A percentile compares a stretch with the other conserved stretches of the same genome.
Conservation (phyloP, 2,329 filamentous ascomycete species). For the Trichophyton benhamiae region DNA sequence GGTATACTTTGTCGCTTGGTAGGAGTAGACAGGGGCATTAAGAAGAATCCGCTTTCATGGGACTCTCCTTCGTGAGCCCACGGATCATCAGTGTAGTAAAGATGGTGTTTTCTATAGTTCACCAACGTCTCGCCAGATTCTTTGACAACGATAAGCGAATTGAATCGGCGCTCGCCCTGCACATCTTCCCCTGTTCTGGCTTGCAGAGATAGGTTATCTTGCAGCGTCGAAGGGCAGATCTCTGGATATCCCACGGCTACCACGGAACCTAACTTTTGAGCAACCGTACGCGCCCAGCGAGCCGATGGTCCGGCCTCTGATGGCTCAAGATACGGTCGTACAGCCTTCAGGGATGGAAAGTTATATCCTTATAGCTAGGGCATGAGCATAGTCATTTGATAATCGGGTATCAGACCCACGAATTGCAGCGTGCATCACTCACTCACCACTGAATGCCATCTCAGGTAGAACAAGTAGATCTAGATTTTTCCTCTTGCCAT, state of each 20-base stretch:
- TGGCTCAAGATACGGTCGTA: slow-evolving; percentile 48
- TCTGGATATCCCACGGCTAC: slow-evolving; percentile 56
- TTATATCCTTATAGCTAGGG: slow-evolving; percentile 44
- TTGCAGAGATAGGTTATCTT: slow-evolving; percentile 13
- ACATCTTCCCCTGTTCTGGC: slow-evolving; percentile 10
- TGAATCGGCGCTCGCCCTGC: slow-evolving; percentile 34
- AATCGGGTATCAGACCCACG: neutral
- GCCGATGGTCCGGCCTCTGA: slow-evolving; percentile 43
- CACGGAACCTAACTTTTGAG: slow-evolving; percentile 43
- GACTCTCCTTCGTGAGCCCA: slow-evolving; percentile 45
- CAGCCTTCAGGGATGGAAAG: slow-evolving; percentile 45
- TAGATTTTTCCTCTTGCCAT: slow-evolving; percentile 18
- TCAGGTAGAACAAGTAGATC: slow-evolving; percentile 52
- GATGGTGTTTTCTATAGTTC: slow-evolving; percentile 53
- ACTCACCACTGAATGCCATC: slow-evolving; percentile 47
- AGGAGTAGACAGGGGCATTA: slow-evolving; percentile 15
- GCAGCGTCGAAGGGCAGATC: slow-evolving; percentile 17
- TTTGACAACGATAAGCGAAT: slow-evolving; percentile 47
- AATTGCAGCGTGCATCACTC: slow-evolving; percentile 9
- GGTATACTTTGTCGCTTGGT: neutral
- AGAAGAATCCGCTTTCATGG: slow-evolving; percentile 18
- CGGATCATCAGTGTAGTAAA: slow-evolving; percentile 55
- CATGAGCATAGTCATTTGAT: neutral
- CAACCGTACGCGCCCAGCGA: slow-evolving; percentile 46
- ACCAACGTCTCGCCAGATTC: slow-evolving; percentile 41